A percentile compares a stretch with the other conserved stretches of the same genome.
phyloP scores from a whole-genome alignment of 2,329 filamentous ascomycete species.

The Emergomyces africanus region DNA sequence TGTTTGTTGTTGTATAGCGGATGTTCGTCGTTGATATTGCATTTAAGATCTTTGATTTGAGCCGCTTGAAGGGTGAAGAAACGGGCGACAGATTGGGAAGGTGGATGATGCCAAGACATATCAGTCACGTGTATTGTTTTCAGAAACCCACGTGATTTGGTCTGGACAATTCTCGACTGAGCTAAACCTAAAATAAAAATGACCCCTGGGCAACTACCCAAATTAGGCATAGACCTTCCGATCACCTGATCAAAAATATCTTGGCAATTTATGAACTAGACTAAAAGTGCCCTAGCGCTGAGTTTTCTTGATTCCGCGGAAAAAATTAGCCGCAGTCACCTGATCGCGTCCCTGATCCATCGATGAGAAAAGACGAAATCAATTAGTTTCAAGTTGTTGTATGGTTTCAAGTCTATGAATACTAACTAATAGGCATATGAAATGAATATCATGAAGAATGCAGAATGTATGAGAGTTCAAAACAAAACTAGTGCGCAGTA shows the following conservation, averaged over 20 bases:
- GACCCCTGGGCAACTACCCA: neutral
- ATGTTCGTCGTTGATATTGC: neutral
- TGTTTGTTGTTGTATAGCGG: neutral
- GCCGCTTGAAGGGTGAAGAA: neutral
- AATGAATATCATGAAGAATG: too few relatives aligned
- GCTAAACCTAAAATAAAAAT: neutral
- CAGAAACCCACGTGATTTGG: neutral
- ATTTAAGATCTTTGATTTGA: too few relatives aligned
- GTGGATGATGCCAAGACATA: neutral
- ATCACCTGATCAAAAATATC: neutral
- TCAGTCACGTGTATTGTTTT: neutral
- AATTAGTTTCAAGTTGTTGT: too few relatives aligned
- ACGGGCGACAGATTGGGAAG: neutral
- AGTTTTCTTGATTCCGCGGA: neutral
- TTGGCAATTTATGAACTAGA: neutral
- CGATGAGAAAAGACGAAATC: neutral
- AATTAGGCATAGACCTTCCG: neutral
- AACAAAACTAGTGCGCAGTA: too few relatives aligned
- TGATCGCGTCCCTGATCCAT: too few relatives aligned
- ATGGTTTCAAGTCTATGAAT: too few relatives aligned
- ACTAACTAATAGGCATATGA: too few relatives aligned
- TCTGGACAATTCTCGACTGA: neutral
- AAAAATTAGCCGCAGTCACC: neutral
- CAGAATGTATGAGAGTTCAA: neutral
- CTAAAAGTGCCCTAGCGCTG: neutral